Evolutionary conservation across 192 early-diverging fungal genomes (phyloP).

Genomic region (Coemansia pectinata): DNA sequence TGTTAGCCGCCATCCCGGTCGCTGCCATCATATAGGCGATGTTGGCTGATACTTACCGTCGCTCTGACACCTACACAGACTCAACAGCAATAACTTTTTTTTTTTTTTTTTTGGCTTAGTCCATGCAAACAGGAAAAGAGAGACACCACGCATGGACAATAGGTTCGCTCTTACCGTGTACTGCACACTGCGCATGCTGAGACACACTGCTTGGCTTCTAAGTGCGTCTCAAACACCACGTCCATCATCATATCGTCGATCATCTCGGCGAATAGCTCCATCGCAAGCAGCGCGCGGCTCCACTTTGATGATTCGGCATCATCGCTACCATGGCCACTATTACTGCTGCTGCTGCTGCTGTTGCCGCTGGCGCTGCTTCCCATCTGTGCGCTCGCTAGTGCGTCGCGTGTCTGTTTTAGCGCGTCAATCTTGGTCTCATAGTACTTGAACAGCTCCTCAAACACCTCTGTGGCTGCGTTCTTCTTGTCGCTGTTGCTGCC

Average conservation of each 20-base stretch:
- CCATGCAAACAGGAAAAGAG: neutral
- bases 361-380: conserved; percentile 16
- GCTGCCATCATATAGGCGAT: neutral
- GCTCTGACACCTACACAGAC: conserved; percentile 55
- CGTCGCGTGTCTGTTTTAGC: conserved; percentile 34
- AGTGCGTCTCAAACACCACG: conserved; percentile 71
- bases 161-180: conserved; percentile 61
- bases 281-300: conserved; percentile 36
- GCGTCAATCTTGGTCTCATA: conserved; percentile 41
- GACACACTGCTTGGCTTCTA: conserved; percentile 62
- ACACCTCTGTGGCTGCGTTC: conserved; percentile 16
- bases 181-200: conserved; percentile 73
- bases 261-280: conserved; percentile 58
- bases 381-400: conserved; percentile 36
- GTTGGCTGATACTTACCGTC: conserved; percentile 28
- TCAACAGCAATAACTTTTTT: conserved; percentile 1
- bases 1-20: neutral
- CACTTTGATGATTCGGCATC: conserved; percentile 9
- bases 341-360: conserved; percentile 23
- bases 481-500: conserved; percentile 7
- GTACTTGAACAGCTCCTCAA: conserved; percentile 44
- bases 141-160: neutral
- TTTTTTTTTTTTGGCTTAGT: neutral
- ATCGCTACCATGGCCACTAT: neutral
- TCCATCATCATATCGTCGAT: conserved; percentile 74